A percentile compares a stretch with the other conserved stretches of the same genome.
Evolutionary conservation across 2,329 filamentous ascomycete genomes (phyloP).

Genomic region (Microsporum audouinii): DNA sequence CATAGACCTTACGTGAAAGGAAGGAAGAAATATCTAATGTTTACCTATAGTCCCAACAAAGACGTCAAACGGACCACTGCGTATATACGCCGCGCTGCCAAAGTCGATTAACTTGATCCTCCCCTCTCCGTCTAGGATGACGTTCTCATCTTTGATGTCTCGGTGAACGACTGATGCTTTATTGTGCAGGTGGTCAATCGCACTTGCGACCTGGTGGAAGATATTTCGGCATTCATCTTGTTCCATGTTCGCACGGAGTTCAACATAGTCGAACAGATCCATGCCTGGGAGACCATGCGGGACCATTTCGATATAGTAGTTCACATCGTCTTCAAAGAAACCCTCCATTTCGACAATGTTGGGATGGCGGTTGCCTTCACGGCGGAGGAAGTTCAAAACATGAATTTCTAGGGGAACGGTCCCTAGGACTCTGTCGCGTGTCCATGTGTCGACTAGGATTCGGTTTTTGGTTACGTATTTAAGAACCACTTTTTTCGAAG

Average conservation of each 20-base stretch:
- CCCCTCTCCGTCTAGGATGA: conserved; percentile 88
- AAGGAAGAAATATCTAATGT: conserved; percentile 22
- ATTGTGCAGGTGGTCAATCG: conserved; percentile 81
- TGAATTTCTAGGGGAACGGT: conserved; percentile 96
- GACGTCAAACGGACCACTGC: conserved; percentile 94
- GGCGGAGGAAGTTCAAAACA: conserved; percentile 81
- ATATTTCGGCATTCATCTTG: conserved; percentile 89
- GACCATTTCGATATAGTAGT: conserved; percentile 97
- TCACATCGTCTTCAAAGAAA: conserved; percentile 54
- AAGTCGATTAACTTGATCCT: conserved; percentile 97
- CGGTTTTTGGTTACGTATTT: conserved; percentile 97
- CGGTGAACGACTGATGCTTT: conserved; percentile 88
- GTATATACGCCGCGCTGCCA: conserved; percentile 95
- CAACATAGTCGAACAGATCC: conserved; percentile 98
- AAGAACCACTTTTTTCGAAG: conserved; percentile 72
- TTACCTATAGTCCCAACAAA: conserved; percentile 97
- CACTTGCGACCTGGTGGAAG: conserved; percentile 82
- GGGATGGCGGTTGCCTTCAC: conserved; percentile 53
- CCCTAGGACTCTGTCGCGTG: conserved; percentile 77
- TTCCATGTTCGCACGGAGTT: conserved; percentile 91
- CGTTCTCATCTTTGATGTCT: conserved; percentile 98
- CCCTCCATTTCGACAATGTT: conserved; percentile 60
- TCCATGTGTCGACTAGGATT: conserved; percentile 98
- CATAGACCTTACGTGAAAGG: background rate
- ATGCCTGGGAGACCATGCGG: conserved; percentile 92